Evolutionary conservation across 1,284 basidiomycete genomes (phyloP).

Genomic region (Erythrobasidium hasegawianum): DNA sequence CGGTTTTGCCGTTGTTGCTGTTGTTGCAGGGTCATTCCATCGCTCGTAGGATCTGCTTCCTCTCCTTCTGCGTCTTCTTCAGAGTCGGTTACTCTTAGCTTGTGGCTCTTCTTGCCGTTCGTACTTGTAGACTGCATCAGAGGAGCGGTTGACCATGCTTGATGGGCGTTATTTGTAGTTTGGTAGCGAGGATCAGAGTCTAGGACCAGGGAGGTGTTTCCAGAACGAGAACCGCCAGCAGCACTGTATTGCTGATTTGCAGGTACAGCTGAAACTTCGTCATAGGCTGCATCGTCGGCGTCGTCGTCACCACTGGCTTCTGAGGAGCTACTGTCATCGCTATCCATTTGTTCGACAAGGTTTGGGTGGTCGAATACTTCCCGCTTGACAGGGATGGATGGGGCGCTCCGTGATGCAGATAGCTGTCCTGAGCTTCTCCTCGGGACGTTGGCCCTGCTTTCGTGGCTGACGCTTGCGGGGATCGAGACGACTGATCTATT

Average conservation of each 20-base stretch:
- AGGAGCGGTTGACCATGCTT: background rate
- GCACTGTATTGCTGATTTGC: no score
- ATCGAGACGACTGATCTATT: no score
- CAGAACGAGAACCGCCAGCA: no score
- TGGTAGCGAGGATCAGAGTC: conserved; percentile 12
- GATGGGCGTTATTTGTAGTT: background rate
- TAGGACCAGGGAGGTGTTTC: background rate
- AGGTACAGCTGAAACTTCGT: no score
- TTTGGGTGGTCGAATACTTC: no score
- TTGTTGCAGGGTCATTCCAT: conserved; percentile 9
- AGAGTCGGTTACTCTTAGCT: background rate
- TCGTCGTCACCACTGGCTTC: conserved; percentile 7
- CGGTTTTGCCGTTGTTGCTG: conserved; percentile 8
- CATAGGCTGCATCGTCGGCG: background rate
- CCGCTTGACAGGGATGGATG: no score
- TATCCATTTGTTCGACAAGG: no score
- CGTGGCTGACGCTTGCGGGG: no score
- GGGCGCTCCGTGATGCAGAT: no score
- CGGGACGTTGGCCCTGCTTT: no score
- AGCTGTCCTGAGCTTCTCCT: no score
- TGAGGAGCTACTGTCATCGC: no score
- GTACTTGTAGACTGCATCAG: background rate
- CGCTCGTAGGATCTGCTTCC: conserved; percentile 13
- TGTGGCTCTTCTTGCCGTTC: background rate
- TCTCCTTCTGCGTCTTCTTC: conserved; percentile 29